Base-by-base conservation (phyloP, 1,139 yeast species). In the Suhomyces kunorum region DNA sequence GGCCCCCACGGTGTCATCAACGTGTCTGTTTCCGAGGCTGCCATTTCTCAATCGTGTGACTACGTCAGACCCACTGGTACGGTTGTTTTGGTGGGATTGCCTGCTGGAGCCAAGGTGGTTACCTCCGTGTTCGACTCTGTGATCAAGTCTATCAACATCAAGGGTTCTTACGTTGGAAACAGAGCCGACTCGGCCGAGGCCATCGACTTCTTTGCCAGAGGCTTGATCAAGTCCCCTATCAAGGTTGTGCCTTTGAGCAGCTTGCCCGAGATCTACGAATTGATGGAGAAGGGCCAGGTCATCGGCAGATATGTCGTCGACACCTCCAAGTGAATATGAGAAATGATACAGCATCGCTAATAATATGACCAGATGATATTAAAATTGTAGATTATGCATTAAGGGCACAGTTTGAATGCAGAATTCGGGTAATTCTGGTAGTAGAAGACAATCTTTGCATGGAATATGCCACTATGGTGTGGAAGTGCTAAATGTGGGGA, bases 101-200 rank as follows among this genome's bases (percentile, higher is more conserved):
- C 94, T 49, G 85, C 86, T 32, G 78, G 77, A 53, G 87, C 90
- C 40, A 73, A 76, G 56, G 78, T 76, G 51, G 67, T 69, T 47
- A 75, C 86, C 22, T 76, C 78, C 39, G 84, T 84, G 43, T 81
- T 84, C 67, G 68, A 65, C 49, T 76, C 83, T 40, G 90, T 84
- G 48, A 74, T 81, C 53, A 81, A 74, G 63, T 76, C 86, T 36
- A 68, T 83, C 56, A 70, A 68, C 59, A 80, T 84, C 57, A 77
- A 72, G 59, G 92, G 90, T 49, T 83, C 90, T 38, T 83, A 83
- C 58, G 92, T 85, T 46, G 92, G 92, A 51, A 83, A 83, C 75
- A 80, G 90, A 64, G 83, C 83, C 45, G 92, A 85, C 63, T 73
- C 88, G 44, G 78, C 81, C 53, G 92, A 84, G 66, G 90, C 92